Conservation (phyloP, 768 basidiomycete genomes). For the Phlegmacium glaucopus region DNA sequence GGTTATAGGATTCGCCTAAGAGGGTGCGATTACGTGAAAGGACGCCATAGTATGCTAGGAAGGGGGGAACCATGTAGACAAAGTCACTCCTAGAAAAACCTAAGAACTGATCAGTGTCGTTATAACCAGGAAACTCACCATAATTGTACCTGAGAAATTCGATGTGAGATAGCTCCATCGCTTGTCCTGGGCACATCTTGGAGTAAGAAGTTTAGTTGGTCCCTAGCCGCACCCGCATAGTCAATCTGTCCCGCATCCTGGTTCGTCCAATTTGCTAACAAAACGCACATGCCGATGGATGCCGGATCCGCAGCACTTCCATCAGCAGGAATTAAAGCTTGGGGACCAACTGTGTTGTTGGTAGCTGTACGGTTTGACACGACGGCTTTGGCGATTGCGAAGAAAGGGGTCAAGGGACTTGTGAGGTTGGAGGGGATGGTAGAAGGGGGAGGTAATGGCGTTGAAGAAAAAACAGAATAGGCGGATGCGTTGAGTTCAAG, state of each 20-base stretch:
- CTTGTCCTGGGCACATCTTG: conserved; percentile 52
- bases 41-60: conserved; percentile 82
- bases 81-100: conserved; percentile 65
- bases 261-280: conserved; percentile 51
- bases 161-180: conserved; percentile 84
- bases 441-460: conserved; percentile 34
- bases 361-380: conserved; percentile 44
- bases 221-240: conserved; percentile 60
- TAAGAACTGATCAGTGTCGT: too few species aligned
- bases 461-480: conserved; percentile 41
- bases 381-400: conserved; percentile 47
- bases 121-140: conserved; percentile 60
- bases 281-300: conserved; percentile 67
- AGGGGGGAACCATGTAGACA: conserved; percentile 85
- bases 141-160: conserved; percentile 62
- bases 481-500: conserved; percentile 41
- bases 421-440: conserved; percentile 28
- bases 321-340: conserved; percentile 48
- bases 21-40: conserved; percentile 53
- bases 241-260: conserved; percentile 37
- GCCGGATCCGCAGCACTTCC: conserved; percentile 77
- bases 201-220: conserved; percentile 65
- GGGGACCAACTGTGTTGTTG: conserved; percentile 46
- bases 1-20: conserved; percentile 62
- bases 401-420: conserved; percentile 45